These are phyloP conservation scores for Panellus pusillus DNA, from an alignment of 768 basidiomycete genomes.

Conservation along the genomic window DNA sequence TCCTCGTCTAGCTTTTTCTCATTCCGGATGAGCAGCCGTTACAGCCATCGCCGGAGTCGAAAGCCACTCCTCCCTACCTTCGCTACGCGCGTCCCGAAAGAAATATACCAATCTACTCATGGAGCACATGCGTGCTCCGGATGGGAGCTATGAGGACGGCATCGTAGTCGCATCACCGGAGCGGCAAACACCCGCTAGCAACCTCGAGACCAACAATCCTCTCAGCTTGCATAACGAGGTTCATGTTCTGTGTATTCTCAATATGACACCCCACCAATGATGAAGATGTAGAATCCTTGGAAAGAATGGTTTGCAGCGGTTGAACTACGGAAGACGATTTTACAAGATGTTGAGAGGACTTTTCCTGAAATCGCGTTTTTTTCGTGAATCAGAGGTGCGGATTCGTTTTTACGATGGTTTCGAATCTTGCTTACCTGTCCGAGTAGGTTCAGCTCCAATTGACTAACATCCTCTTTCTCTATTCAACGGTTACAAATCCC, in stretches of 20 bases:
- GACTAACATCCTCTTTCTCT: constrained; percentile 86
- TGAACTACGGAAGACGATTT: constrained; percentile 85
- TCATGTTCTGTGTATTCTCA: constrained; percentile 12
- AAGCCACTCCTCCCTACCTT: constrained; percentile 35
- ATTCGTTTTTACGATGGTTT: neutral
- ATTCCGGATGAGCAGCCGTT: constrained; percentile 61
- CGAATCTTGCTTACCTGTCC: no score
- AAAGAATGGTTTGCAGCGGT: constrained; percentile 88
- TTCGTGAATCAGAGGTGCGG: constrained; percentile 41
- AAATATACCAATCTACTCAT: constrained; percentile 58
- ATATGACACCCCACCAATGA: neutral
- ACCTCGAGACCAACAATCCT: constrained; percentile 77
- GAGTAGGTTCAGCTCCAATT: constrained; percentile 64
- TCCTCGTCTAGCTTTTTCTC: constrained; percentile 60
- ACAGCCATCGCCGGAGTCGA: constrained; percentile 40
- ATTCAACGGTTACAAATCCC: constrained; percentile 67
- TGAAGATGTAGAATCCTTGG: constrained; percentile 79
- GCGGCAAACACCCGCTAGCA: constrained; percentile 31
- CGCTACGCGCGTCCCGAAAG: constrained; percentile 51
- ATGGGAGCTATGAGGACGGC: constrained; percentile 78
- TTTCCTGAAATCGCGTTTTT: constrained; percentile 97
- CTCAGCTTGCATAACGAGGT: constrained; percentile 79
- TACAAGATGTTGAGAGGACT: constrained; percentile 96
- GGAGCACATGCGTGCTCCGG: constrained; percentile 79
- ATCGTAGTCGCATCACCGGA: constrained; percentile 49